Base-by-base conservation (phyloP, 306 rosid species). In the Begonia loranthoides region DNA sequence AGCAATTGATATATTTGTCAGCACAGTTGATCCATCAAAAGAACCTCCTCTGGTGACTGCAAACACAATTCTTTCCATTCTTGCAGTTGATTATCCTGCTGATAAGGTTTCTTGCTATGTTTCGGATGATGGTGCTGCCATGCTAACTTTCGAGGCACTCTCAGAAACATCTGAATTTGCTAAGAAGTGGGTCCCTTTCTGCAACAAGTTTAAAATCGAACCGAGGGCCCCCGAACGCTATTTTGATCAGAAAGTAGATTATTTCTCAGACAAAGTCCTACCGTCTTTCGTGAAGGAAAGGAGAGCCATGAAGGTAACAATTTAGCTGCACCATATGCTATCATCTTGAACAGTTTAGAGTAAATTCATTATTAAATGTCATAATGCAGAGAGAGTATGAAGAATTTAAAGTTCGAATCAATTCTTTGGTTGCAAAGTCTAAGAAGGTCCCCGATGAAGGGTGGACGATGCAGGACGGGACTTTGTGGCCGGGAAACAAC, bases 401-500 rank as follows among this genome's bases (percentile, higher is more conserved):
- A 68, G 87, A 83, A 65, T 83, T 83, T 58, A 76, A 72, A 58
- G 74, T 83, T 58, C 63, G 67, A 46, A 79, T 79, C 13, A 83
- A 83, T 67, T 64, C 63, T 54, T 62, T 83, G 51, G 93, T 83
- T 59, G 84, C 82, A 19, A 83, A 76, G 56, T 81, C 93, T 59
- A 51, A 56, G 21, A 83, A 74, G 63, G 82, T 71, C 13, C 93
- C 87, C 5, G 83, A 82, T 50, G 87, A 79, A 52, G 93, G 83
- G 43, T 79, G 87, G 87, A 83, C 81, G 45, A 79, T 83, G 87
- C 87, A 73, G 38, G 93, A 83, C 72, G 93, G 87, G 67, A 76
- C 84, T 39, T 62, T 57, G 12, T 83, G 93, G 93, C 93, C 84
- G 9, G 93, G 93, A 57, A 76, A 79, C 59, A 57, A 62, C 60